phyloP scores from a whole-genome alignment of 1,284 basidiomycete species.

The Sporisorium scitamineum region DNA sequence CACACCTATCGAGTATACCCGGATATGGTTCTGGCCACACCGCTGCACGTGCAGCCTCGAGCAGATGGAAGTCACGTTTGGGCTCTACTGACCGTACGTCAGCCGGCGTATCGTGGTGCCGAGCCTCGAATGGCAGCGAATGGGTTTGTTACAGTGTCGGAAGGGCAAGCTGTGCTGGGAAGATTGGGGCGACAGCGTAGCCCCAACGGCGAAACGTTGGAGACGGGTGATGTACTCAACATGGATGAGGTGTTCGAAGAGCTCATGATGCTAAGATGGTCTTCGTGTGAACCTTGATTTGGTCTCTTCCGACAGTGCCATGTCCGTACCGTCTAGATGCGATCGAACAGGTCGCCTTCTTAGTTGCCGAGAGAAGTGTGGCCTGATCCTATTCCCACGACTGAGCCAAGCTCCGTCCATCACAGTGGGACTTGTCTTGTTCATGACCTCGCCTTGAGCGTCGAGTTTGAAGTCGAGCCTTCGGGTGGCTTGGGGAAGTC shows the following conservation, averaged over 20 bases:
- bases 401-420: too few species aligned
- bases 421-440: too few species aligned
- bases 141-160: conserved; percentile 1
- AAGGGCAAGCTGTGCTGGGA: neutral
- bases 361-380: too few species aligned
- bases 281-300: neutral
- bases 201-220: neutral
- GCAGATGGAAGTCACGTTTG: neutral
- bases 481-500: too few species aligned
- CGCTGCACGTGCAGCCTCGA: neutral
- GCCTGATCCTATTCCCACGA: too few species aligned
- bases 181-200: neutral
- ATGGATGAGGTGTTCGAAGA: conserved; percentile 10
- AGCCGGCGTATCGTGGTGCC: neutral
- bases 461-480: too few species aligned
- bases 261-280: neutral
- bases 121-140: neutral
- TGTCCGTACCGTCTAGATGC: too few species aligned
- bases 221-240: conserved; percentile 8
- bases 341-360: too few species aligned
- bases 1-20: neutral
- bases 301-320: too few species aligned
- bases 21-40: conserved; percentile 3
- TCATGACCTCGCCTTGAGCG: too few species aligned
- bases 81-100: neutral